Evolutionary conservation across 2,329 filamentous ascomycete species (phyloP), one percentile per base, ranked within the genome.

Genomic region (Fusarium xylarioides): DNA sequence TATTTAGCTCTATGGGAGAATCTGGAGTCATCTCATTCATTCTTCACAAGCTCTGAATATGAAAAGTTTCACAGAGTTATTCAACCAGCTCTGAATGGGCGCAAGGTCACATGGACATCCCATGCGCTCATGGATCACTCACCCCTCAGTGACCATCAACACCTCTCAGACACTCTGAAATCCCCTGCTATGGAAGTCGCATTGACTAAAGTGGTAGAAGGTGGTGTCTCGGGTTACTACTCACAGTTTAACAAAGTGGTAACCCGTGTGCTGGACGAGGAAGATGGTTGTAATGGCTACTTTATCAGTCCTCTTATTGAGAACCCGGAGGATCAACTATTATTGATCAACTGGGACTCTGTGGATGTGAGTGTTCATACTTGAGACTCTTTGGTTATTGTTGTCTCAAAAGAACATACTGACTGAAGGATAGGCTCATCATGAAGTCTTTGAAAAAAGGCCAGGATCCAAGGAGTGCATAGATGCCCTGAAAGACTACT

Each of bases 311-410:
- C 47, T 7, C 21, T 50, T 2, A 23, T 50, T 23, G 47, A 50
- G 30, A 50, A 50, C 10, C 47, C 47, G 1, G 28, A 50, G 11
- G 47, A 50, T 12, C 47, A 50, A 50, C 30, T 50, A 12, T 4
- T 50, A 2, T 5, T 50, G n/a, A 50, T 50, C 7, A 50, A 50
- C 11, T 50, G 47, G 47, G 21, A 34, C 7, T 50, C 47, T 10
- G 47, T 50, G 15, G 30, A 50, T 50, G 47, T 50, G 11, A 34
- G 47, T 34, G 26, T 5, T 10, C 7, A 44, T 11, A 7, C 16
- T 19, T n/a, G 12, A 21, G 9, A 8, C 44, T 6, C 1, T 16
- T 12, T n/a, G 7, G 4, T 11, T 16, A n/a, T 12, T 32, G 2
- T 15, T 49, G 10, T 30, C 19, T 49, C 3, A 15, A 6, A 32